Conservation (phyloP, 768 basidiomycete species). For the Russula emetica region DNA sequence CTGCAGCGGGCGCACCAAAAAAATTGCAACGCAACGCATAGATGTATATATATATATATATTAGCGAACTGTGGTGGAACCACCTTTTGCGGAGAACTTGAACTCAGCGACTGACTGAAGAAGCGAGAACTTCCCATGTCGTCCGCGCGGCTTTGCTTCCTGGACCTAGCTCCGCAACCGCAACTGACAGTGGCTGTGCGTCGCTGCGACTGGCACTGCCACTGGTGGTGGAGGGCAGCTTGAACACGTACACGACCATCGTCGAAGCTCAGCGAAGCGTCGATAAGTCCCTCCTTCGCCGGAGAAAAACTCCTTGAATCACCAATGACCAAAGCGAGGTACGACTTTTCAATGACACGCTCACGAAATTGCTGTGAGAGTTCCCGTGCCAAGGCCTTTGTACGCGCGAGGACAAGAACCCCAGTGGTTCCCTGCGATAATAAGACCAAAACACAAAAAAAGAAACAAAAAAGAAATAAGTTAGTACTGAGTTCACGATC, state of each 20-base stretch:
- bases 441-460: too few relatives aligned
- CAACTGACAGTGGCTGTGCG: neutral
- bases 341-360: slow-evolving; percentile 19
- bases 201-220: too few relatives aligned
- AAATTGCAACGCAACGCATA: neutral
- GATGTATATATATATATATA: too few relatives aligned
- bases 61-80: neutral
- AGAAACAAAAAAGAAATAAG: too few relatives aligned
- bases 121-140: slow-evolving; percentile 26
- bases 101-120: slow-evolving; percentile 21
- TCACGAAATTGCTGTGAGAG: slow-evolving; percentile 26
- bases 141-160: slow-evolving; percentile 18
- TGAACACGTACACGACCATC: slow-evolving; percentile 22
- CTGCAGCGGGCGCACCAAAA: neutral
- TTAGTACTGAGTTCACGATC: too few relatives aligned
- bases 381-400: slow-evolving; percentile 18
- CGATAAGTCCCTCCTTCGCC: slow-evolving; percentile 9
- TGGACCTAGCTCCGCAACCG: too few relatives aligned
- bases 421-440: slow-evolving; percentile 25
- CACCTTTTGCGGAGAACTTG: neutral
- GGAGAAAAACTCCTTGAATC: slow-evolving; percentile 8
- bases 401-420: slow-evolving; percentile 24
- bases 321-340: slow-evolving; percentile 26
- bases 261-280: neutral
- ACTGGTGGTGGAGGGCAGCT: too few relatives aligned